Evolutionary conservation across 768 basidiomycete species (phyloP), one percentile per base, ranked within the genome.

Genomic region (Piloderma croceum): DNA sequence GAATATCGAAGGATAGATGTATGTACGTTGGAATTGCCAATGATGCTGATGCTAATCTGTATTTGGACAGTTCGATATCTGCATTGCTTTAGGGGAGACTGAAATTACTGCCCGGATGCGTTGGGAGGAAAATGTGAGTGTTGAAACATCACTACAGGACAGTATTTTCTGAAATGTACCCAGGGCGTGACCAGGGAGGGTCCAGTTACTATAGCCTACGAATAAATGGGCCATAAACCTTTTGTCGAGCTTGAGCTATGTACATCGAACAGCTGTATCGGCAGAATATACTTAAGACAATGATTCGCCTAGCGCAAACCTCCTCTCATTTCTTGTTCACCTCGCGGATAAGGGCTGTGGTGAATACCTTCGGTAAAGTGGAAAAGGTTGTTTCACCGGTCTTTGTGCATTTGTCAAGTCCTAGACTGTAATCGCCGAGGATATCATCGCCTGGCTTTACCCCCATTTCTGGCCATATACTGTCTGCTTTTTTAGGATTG

Each of bases 201-300:
- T 9, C 44, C 46, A 13, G 52, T 50, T 13, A 51, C 50, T 2
- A 33, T 53, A 7, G 50, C 47, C 0, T 53, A 53, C 18, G 52
- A 48, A 9, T 45, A 36, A 29, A 2, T 12, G 15, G n/a, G n/a
- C n/a, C n/a, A n/a, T n/a, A n/a, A n/a, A n/a, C n/a, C n/a, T n/a
- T n/a, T n/a, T n/a, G n/a, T n/a, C n/a, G n/a, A n/a, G n/a, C n/a
- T n/a, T n/a, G n/a, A n/a, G n/a, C n/a, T n/a, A n/a, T n/a, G n/a
- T n/a, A n/a, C n/a, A n/a, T n/a, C n/a, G n/a, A n/a, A n/a, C n/a
- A n/a, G n/a, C n/a, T n/a, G n/a, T n/a, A n/a, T n/a, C n/a, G n/a
- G n/a, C n/a, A n/a, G n/a, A n/a, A n/a, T n/a, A n/a, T n/a, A n/a
- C n/a, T n/a, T n/a, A n/a, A n/a, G n/a, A n/a, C n/a, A n/a, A n/a